Base-by-base conservation (phyloP, 2,329 filamentous ascomycete genomes). In the Scedosporium aurantiacum region DNA sequence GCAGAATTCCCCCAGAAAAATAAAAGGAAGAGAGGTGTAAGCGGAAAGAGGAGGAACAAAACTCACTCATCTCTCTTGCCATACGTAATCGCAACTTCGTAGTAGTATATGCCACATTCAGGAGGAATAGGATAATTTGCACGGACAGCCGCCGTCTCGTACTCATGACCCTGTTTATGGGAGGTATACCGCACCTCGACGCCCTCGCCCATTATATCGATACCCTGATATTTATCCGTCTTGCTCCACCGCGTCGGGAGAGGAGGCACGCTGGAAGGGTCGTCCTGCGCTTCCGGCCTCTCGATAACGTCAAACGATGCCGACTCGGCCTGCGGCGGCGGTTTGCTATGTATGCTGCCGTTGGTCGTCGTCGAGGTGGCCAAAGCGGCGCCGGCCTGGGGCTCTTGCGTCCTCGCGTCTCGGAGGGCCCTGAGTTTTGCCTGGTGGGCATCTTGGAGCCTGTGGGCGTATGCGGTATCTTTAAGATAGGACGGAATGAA, bases 41-140 rank as follows among this genome's bases (percentile, higher is more conserved):
- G 14, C 10, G 32, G 4, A 37, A 10, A n/a, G 40, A 7, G 25
- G 45, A n/a, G 16, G 16, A 7, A 25, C 28, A 28, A 40, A n/a
- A 79, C 81, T 60, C 75, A 84, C 81, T 84, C 82, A 52, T 83
- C 80, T 64, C 75, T 74, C 68, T 79, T 81, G 60, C 75, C 78
- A 16, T 76, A 74, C 27, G 81, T 62, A 57, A 85, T 76, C 16
- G 74, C 74, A 25, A 88, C 80, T 71, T 99, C 94, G 70, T 86
- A 99, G 72, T 99, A 99, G 73, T 96, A 99, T 63, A 99, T 87
- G 1, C 94, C 94, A 66, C 90, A 94, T 69, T 96, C 88, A 41
- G 85, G 81, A 3, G 94, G 91, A 85, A 97, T 97, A 57, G 86
- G 83, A 71, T 91, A 80, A 72, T 99, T 89, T 28, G 92, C 84